A percentile compares a stretch with the other conserved stretches of the same genome.
These are phyloP conservation scores for Pseudogymnoascus sp. DNA, from an alignment of 2,329 filamentous ascomycete genomes.

Conservation along the genomic window DNA sequence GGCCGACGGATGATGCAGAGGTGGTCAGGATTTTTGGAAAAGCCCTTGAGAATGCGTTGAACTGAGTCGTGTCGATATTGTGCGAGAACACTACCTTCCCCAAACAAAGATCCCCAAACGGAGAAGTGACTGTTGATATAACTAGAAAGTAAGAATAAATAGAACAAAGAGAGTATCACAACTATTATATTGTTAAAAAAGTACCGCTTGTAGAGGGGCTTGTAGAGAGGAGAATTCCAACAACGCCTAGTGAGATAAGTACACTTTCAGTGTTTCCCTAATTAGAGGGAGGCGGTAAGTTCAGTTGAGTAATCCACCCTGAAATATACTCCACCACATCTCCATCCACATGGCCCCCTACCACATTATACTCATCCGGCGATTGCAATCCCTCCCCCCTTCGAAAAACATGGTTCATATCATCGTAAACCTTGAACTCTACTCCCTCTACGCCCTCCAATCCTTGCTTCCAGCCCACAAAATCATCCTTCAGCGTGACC, in stretches of 20 bases:
- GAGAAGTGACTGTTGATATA: too few species aligned
- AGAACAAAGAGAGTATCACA: too few species aligned
- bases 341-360: not conserved
- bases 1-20: conserved; percentile 9
- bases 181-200: too few species aligned
- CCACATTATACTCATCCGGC: not conserved
- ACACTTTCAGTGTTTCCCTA: not conserved
- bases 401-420: not conserved
- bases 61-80: not conserved
- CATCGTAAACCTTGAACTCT: not conserved
- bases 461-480: not conserved
- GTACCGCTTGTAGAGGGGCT: too few species aligned
- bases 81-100: not conserved
- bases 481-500: not conserved
- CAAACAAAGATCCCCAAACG: not conserved
- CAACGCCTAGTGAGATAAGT: not conserved
- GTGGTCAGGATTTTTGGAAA: conserved; percentile 10
- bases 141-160: too few species aligned
- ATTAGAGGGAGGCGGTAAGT: not conserved
- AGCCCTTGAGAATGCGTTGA: conserved; percentile 10
- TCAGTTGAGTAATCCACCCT: not conserved
- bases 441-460: not conserved
- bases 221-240: too few species aligned
- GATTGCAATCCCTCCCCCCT: not conserved
- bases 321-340: not conserved